Conservation (phyloP, 2,329 filamentous ascomycete genomes). For the Dactylellina parvicollis region DNA sequence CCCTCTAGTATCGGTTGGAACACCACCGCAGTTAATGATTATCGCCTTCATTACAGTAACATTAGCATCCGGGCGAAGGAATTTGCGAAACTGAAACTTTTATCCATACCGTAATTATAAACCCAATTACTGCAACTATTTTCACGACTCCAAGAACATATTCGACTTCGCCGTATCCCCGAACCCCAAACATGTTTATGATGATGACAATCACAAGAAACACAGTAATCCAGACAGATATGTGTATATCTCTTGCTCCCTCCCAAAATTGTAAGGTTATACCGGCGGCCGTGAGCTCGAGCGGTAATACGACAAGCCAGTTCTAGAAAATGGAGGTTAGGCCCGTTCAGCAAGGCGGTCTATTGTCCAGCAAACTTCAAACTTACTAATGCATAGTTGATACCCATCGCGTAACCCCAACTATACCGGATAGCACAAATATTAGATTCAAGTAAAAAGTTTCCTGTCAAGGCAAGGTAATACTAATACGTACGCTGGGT, state of each 20-base stretch:
- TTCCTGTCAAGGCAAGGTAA: neutral
- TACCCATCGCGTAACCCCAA: slow-evolving; percentile 66
- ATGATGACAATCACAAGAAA: slow-evolving; percentile 54
- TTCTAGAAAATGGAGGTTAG: slow-evolving; percentile 48
- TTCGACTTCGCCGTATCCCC: slow-evolving; percentile 58
- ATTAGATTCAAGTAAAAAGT: neutral
- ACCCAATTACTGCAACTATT: slow-evolving; percentile 57
- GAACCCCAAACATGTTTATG: slow-evolving; percentile 58
- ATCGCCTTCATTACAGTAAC: slow-evolving; percentile 40
- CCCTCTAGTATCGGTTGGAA: slow-evolving; percentile 61
- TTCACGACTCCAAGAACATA: slow-evolving; percentile 57
- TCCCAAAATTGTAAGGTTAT: slow-evolving; percentile 54
- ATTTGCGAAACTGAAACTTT: neutral
- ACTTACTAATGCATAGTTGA: slow-evolving; percentile 64
- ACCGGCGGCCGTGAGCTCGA: slow-evolving; percentile 68
- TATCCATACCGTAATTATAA: slow-evolving; percentile 55
- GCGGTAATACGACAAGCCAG: slow-evolving; percentile 67
- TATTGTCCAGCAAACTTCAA: slow-evolving; percentile 54
- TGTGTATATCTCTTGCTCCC: slow-evolving; percentile 42
- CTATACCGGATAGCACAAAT: slow-evolving; percentile 1
- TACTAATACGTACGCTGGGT: slow-evolving; percentile 39
- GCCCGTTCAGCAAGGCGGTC: no score
- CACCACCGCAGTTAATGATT: slow-evolving; percentile 69
- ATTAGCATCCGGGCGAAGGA: slow-evolving; percentile 2
- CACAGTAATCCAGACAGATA: slow-evolving; percentile 53